These are phyloP conservation scores for Phytopythium mirpurense DNA, from an alignment of 352 stramenopile genomes.

Conservation along the genomic window DNA sequence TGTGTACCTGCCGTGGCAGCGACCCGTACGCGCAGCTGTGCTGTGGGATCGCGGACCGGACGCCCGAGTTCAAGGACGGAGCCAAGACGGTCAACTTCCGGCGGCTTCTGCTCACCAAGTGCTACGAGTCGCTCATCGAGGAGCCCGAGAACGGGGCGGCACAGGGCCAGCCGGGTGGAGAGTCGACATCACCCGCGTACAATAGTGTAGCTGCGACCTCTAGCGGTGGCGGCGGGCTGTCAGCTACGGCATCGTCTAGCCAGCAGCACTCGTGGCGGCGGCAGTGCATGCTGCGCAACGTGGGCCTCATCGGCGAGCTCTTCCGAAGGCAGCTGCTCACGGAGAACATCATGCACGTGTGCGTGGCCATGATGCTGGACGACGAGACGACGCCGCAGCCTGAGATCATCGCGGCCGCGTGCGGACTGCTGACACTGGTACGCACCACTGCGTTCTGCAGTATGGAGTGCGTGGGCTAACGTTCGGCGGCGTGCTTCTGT, in stretches of 20 bases:
- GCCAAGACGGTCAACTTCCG: constrained; percentile 82
- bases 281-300: constrained; percentile 74
- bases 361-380: constrained; percentile 81
- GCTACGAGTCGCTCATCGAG: constrained; percentile 78
- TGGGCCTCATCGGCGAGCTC: constrained; percentile 66
- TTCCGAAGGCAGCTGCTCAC: constrained; percentile 75
- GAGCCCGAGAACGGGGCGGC: constrained; percentile 31
- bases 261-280: constrained; percentile 61
- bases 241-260: not conserved
- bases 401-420: constrained; percentile 67
- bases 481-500: no score
- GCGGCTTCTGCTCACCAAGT: constrained; percentile 70
- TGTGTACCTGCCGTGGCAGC: constrained; percentile 14
- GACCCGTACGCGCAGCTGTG: constrained; percentile 62
- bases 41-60: constrained; percentile 53
- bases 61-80: constrained; percentile 79
- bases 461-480: no score
- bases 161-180: constrained; percentile 5
- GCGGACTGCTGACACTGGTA: constrained; percentile 54
- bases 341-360: constrained; percentile 84
- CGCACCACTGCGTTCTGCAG: no score
- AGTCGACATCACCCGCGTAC: constrained; percentile 9
- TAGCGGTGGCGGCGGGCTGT: not conserved
- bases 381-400: constrained; percentile 55
- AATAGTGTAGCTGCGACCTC: not conserved